phyloP scores from a whole-genome alignment of 2,329 filamentous ascomycete genomes.

The Claviceps paspali region DNA sequence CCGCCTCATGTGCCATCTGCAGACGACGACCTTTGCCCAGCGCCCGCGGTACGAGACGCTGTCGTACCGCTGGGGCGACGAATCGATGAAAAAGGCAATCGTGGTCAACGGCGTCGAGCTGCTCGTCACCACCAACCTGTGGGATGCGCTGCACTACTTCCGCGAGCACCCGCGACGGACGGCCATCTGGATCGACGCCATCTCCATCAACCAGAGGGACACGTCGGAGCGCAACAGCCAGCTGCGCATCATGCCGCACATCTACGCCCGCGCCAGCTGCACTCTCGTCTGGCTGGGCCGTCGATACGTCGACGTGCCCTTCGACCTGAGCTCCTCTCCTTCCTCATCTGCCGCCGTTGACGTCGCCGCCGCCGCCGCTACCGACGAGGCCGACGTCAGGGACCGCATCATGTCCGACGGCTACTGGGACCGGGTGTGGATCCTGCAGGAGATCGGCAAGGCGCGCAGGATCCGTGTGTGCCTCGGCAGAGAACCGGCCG shows the following conservation, averaged over 20 bases:
- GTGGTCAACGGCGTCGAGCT: slow-evolving; percentile 5
- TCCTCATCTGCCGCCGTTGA: no score
- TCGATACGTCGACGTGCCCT: slow-evolving; percentile 1
- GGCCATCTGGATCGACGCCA: slow-evolving; percentile 10
- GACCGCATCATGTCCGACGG: slow-evolving; percentile 3
- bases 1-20: slow-evolving; percentile 3
- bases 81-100: slow-evolving; percentile 3
- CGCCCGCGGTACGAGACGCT: slow-evolving; percentile 9
- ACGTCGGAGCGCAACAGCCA: slow-evolving; percentile 8
- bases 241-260: slow-evolving; percentile 10
- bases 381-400: background rate
- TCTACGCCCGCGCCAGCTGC: slow-evolving; percentile 7
- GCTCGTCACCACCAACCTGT: slow-evolving; percentile 8
- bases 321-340: background rate
- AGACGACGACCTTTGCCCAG: slow-evolving; percentile 4
- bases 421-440: slow-evolving; percentile 9
- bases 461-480: slow-evolving; percentile 6
- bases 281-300: slow-evolving; percentile 10
- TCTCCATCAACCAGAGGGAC: slow-evolving; percentile 9
- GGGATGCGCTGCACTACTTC: slow-evolving; percentile 7
- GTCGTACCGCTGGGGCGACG: slow-evolving; percentile 10
- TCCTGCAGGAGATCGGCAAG: slow-evolving; percentile 9
- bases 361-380: background rate
- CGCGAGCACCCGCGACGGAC: slow-evolving; percentile 1
- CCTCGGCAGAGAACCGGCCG: slow-evolving; percentile 3